Conservation (phyloP, 805 yeast species). For the Wickerhamomyces xylosicus region DNA sequence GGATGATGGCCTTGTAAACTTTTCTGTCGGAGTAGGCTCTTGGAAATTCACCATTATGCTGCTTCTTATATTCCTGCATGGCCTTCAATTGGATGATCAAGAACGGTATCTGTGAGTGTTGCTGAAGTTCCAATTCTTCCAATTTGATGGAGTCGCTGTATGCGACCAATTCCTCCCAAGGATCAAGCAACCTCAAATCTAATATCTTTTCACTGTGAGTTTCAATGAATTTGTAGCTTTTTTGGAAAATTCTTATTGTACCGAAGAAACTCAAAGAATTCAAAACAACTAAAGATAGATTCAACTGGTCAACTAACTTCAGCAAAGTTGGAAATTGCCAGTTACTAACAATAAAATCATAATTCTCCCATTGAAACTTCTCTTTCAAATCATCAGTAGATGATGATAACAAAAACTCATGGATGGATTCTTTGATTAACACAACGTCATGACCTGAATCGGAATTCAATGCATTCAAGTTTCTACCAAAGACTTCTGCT, state of each 20-base stretch:
- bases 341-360: conserved; percentile 37
- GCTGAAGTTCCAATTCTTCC: conserved; percentile 26
- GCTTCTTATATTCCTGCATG: conserved; percentile 28
- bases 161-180: conserved; percentile 60
- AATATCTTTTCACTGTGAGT: conserved; percentile 56
- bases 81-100: conserved; percentile 51
- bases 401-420: conserved; percentile 10
- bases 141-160: conserved; percentile 44
- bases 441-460: conserved; percentile 29
- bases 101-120: conserved; percentile 60
- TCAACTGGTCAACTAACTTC: conserved; percentile 28
- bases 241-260: conserved; percentile 39
- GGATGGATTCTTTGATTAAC: conserved; percentile 4
- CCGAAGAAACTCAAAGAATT: conserved; percentile 60
- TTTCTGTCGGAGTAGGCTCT: conserved; percentile 29
- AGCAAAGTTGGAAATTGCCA: conserved; percentile 22
- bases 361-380: conserved; percentile 32
- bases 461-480: conserved; percentile 47
- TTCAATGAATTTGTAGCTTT: conserved; percentile 56
- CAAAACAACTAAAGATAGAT: conserved; percentile 46
- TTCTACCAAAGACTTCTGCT: conserved; percentile 28
- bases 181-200: conserved; percentile 56
- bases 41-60: conserved; percentile 21
- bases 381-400: conserved; percentile 1
- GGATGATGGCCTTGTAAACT: conserved; percentile 27